Conservation (phyloP, 257 asterid species). For the Jacaranda copaia region DNA sequence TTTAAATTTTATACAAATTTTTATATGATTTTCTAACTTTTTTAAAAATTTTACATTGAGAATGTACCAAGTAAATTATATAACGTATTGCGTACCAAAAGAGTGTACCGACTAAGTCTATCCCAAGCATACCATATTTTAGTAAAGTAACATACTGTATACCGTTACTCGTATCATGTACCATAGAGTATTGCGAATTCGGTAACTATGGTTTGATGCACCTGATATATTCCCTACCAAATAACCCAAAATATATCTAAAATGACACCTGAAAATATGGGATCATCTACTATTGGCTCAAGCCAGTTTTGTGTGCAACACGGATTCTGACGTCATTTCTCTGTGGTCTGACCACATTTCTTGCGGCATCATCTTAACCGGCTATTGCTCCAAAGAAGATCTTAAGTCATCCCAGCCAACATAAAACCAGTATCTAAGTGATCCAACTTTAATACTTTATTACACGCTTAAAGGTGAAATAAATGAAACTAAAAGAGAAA, state of each 20-base stretch:
- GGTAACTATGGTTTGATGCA: background rate
- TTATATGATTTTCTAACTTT: no score
- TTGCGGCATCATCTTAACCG: background rate
- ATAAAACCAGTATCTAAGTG: background rate
- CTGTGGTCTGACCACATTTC: background rate
- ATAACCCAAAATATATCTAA: background rate
- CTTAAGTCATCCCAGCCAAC: slow-evolving; percentile 3
- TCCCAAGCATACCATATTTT: no score
- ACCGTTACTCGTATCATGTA: no score
- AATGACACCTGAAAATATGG: background rate
- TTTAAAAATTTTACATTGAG: no score
- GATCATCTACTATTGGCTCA: background rate
- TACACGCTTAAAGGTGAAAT: slow-evolving; percentile 9
- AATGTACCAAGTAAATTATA: no score
- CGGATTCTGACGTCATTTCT: background rate
- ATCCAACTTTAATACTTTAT: background rate
- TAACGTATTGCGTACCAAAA: no score
- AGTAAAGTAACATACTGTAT: no score
- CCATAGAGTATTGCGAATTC: no score
- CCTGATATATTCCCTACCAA: background rate
- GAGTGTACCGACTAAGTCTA: no score
- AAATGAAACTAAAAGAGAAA: background rate
- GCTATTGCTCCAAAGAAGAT: slow-evolving; percentile 9
- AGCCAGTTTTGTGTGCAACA: background rate
- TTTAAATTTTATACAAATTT: no score